Base-by-base conservation (phyloP, 2,329 filamentous ascomycete genomes). In the Talaromyces sp. region DNA sequence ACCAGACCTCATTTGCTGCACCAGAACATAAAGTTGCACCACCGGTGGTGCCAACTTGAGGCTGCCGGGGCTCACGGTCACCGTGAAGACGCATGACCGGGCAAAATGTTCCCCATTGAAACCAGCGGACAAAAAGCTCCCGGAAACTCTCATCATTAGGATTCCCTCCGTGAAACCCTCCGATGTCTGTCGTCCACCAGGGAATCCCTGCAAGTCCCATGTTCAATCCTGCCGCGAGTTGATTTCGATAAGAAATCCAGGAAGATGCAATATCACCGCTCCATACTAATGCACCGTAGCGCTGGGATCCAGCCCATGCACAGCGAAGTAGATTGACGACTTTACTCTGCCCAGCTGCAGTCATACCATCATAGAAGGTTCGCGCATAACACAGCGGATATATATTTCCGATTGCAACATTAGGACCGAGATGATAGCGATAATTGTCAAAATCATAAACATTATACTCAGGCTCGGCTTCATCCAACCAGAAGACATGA, bases 111-210 rank as follows among this genome's bases (percentile, higher is more conserved):
- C 85, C 87, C 86, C 87, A 90, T 69, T 90, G 87, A 73, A 90
- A 90, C 88, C 88, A 90, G 1, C 88, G 78, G 1, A 87, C 83
- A 66, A 90, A 86, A 0, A 90, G 76, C 70, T 90, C 88, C 9
- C 86, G 80, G 74, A 90, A 90, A 0, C 70, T 77, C 1, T 78
- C 74, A 56, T 88, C 82, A 1, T 78, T 73, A 0, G 87, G 85
- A 66, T 87, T 81, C 0, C 88, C 88, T 8, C 87, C 87, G 69
- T 90, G 87, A 70, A 90, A 90, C 0, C 88, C 88, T 1, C 88
- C 88, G 62, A 90, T 90, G 69, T 90, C 88, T 1, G 87, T 90
- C 0, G 88, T 90, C 86, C 86, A 90, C 87, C 87, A 89, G 0
- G 86, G 83, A 9, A 90, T 81, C 0, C 88, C 88, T 0, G 86